Evolutionary conservation across 768 basidiomycete genomes (phyloP).

Genomic region (Pulveroboletus sp.): DNA sequence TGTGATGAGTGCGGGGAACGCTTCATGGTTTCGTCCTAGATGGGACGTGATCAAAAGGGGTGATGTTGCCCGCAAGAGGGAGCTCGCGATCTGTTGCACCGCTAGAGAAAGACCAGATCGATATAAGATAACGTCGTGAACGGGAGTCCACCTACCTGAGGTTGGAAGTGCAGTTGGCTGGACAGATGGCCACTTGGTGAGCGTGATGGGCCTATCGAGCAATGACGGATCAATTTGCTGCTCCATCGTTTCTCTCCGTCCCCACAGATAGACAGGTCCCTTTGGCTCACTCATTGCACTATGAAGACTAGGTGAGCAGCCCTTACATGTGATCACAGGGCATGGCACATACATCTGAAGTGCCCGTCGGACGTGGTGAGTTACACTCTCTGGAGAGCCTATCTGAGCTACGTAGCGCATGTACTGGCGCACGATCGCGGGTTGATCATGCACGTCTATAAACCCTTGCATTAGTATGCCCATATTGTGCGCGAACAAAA

Average conservation of each 20-base stretch:
- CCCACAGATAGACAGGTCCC: slow-evolving; percentile 74
- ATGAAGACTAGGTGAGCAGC: neutral
- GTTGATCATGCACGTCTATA: slow-evolving; percentile 65
- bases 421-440: slow-evolving; percentile 68
- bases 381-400: slow-evolving; percentile 45
- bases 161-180: slow-evolving; percentile 46
- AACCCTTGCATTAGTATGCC: neutral
- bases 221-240: slow-evolving; percentile 45
- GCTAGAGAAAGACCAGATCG: slow-evolving; percentile 16
- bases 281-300: slow-evolving; percentile 68
- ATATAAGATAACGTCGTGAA: neutral
- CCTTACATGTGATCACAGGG: neutral
- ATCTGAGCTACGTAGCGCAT: slow-evolving; percentile 67
- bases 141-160: slow-evolving; percentile 23
- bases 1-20: slow-evolving; percentile 41
- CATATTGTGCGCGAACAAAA: neutral
- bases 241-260: slow-evolving; percentile 65
- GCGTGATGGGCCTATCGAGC: slow-evolving; percentile 28
- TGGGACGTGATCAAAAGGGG: slow-evolving; percentile 66
- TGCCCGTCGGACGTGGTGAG: slow-evolving; percentile 50
- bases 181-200: slow-evolving; percentile 49
- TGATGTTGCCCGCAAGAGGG: slow-evolving; percentile 45
- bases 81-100: slow-evolving; percentile 37
- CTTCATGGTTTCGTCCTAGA: slow-evolving; percentile 49
- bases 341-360: slow-evolving; percentile 51